Conservation (phyloP, 805 yeast species). For the Schizosaccharomyces osmophilus region DNA sequence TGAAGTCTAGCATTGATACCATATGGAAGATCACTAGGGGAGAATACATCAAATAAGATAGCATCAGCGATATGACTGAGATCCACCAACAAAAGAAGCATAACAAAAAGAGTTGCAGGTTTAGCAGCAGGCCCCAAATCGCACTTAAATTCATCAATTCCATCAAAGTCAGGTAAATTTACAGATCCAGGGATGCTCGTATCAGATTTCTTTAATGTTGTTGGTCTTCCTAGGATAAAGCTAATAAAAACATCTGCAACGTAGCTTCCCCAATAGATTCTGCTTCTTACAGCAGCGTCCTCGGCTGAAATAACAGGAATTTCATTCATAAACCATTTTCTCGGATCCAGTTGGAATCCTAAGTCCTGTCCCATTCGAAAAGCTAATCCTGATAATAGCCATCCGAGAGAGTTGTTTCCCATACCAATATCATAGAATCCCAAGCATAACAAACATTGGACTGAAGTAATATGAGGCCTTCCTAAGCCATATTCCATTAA, state of each 20-base stretch:
- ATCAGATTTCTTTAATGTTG: neutral
- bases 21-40: neutral
- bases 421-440: neutral
- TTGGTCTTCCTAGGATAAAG: neutral
- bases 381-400: neutral
- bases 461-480: neutral
- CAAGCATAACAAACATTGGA: neutral
- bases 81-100: neutral
- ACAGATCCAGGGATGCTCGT: neutral
- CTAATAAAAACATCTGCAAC: neutral
- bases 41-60: neutral
- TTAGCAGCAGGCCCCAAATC: neutral
- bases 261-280: neutral
- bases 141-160: neutral
- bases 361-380: neutral
- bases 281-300: neutral
- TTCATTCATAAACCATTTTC: neutral
- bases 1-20: neutral
- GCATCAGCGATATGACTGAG: neutral
- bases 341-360: neutral
- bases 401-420: neutral
- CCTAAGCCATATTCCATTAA: neutral
- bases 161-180: neutral
- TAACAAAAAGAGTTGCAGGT: neutral
- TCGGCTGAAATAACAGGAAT: neutral